Conservation (phyloP, 768 basidiomycete genomes). For the Phlebiopsis gigantea region DNA sequence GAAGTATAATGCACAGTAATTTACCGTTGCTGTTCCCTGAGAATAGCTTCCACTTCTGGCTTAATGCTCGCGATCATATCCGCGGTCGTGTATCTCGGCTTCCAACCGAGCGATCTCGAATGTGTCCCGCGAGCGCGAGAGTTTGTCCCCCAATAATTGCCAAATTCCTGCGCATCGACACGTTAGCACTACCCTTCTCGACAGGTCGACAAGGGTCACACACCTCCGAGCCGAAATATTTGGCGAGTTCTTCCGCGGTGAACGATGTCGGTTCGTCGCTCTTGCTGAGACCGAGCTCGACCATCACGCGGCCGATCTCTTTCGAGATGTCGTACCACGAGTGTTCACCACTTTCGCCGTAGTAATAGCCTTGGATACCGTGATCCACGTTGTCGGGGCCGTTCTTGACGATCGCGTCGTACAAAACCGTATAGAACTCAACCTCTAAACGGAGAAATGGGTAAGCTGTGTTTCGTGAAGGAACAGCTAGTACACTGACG, state of each 20-base stretch:
- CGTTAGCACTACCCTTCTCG: background rate
- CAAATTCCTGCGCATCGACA: slow-evolving; percentile 10
- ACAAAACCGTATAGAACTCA: slow-evolving; percentile 37
- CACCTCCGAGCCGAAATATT: slow-evolving; percentile 18
- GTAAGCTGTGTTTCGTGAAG: no score
- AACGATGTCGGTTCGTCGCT: slow-evolving; percentile 40
- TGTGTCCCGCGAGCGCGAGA: slow-evolving; percentile 25
- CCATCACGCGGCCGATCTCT: slow-evolving; percentile 31
- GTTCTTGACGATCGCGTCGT: slow-evolving; percentile 30
- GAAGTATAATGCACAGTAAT: background rate
- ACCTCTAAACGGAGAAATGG: slow-evolving; percentile 24
- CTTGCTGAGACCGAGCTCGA: slow-evolving; percentile 24
- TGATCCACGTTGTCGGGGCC: slow-evolving; percentile 23
- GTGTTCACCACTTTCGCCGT: slow-evolving; percentile 29
- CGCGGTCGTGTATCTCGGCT: slow-evolving; percentile 39
- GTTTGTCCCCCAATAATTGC: slow-evolving; percentile 20
- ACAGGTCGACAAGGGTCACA: background rate
- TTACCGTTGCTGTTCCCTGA: background rate
- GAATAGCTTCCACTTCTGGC: slow-evolving; percentile 34
- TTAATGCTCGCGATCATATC: slow-evolving; percentile 47
- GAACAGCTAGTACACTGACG: slow-evolving; percentile 26
- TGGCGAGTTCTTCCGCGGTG: slow-evolving; percentile 38
- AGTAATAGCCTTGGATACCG: slow-evolving; percentile 33
- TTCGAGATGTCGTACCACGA: slow-evolving; percentile 29
- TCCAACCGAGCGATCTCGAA: slow-evolving; percentile 45